Percentiles rank a stretch among this genome's conserved stretches.
These are phyloP conservation scores for Rhizopus stolonifer DNA, from an alignment of 371 early-diverging fungal species.

Conservation along the genomic window DNA sequence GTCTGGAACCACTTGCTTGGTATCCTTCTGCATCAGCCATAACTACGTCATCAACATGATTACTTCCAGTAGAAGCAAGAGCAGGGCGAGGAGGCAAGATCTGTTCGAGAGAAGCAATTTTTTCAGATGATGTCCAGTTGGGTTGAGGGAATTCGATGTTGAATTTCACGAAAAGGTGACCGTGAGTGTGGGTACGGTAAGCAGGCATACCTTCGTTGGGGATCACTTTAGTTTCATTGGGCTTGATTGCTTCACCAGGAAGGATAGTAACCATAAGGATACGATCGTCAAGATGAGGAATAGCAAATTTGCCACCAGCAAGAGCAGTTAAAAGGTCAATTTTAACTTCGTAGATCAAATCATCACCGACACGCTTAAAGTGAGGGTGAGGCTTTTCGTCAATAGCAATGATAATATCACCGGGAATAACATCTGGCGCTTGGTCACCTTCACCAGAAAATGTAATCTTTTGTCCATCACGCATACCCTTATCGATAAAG, in stretches of 20 bases:
- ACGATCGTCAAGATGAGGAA: slow-evolving; percentile 90
- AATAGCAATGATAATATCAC: slow-evolving; percentile 89
- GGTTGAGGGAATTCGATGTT: slow-evolving; percentile 86
- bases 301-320: slow-evolving; percentile 87
- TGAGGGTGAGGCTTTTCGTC: slow-evolving; percentile 85
- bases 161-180: slow-evolving; percentile 90
- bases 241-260: slow-evolving; percentile 93
- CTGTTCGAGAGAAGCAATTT: slow-evolving; percentile 62
- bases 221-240: slow-evolving; percentile 72
- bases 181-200: slow-evolving; percentile 87
- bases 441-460: slow-evolving; percentile 94
- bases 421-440: slow-evolving; percentile 65
- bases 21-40: slow-evolving; percentile 76
- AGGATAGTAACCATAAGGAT: slow-evolving; percentile 81
- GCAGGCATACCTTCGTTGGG: slow-evolving; percentile 93
- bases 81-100: slow-evolving; percentile 65
- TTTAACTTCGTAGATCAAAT: slow-evolving; percentile 79
- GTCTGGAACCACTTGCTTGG: slow-evolving; percentile 49
- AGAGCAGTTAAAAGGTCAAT: slow-evolving; percentile 92
- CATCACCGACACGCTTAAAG: slow-evolving; percentile 90
- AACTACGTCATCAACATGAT: slow-evolving; percentile 73
- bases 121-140: slow-evolving; percentile 74
- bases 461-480: slow-evolving; percentile 91
- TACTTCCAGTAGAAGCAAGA: slow-evolving; percentile 44
- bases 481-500: slow-evolving; percentile 91